phyloP scores from a whole-genome alignment of 441 rosid species.

The Gossypium davidsonii region DNA sequence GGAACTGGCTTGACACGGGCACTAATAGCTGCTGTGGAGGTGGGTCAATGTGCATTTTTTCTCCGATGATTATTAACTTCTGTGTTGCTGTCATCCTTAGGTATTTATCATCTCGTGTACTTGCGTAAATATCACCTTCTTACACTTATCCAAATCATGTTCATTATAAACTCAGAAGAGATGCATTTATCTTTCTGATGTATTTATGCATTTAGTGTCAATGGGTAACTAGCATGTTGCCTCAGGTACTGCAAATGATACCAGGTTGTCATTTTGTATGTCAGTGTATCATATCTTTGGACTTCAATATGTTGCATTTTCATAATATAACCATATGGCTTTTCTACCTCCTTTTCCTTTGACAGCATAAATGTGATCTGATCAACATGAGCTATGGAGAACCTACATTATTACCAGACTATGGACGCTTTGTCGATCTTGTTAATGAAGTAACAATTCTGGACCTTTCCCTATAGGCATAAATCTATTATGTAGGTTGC shows the following conservation, averaged over 20 bases:
- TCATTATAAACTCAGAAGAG: background rate
- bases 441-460: slow-evolving; percentile 70
- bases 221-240: slow-evolving; percentile 2
- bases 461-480: slow-evolving; percentile 19
- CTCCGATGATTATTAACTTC: background rate
- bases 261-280: background rate
- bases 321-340: slow-evolving; percentile 1
- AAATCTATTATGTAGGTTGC: slow-evolving; percentile 3
- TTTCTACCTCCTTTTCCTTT: slow-evolving; percentile 10
- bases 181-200: slow-evolving; percentile 1
- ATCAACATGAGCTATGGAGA: slow-evolving; percentile 99
- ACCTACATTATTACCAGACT: slow-evolving; percentile 75
- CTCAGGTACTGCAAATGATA: background rate
- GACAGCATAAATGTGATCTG: slow-evolving; percentile 94
- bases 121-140: background rate
- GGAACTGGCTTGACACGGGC: slow-evolving; percentile 98
- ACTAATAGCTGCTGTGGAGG: slow-evolving; percentile 91
- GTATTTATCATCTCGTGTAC: background rate
- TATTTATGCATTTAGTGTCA: background rate
- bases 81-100: background rate
- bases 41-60: slow-evolving; percentile 24
- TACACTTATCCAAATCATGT: background rate
- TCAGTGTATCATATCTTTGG: background rate
- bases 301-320: slow-evolving; percentile 17
- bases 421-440: slow-evolving; percentile 96